Percentiles rank a stretch among this genome's conserved stretches.
These are phyloP conservation scores for Verticillium dahliae DNA, from an alignment of 2,329 filamentous ascomycete species.

Conservation along the genomic window DNA sequence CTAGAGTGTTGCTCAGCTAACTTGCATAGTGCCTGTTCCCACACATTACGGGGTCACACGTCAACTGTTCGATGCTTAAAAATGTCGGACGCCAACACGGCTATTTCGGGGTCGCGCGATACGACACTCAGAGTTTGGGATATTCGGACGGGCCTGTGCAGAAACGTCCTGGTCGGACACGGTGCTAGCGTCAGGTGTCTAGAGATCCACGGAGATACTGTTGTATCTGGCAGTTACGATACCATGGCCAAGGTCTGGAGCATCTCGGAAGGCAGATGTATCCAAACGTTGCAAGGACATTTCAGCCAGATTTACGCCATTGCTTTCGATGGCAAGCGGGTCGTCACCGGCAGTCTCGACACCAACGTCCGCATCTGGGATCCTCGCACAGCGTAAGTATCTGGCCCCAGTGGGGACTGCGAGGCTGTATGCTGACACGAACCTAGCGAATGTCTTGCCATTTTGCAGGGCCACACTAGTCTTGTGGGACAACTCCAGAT, in stretches of 20 bases:
- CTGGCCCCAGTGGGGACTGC: background rate
- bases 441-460: slow-evolving; percentile 70
- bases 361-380: slow-evolving; percentile 98
- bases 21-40: slow-evolving; percentile 56
- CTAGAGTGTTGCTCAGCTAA: background rate
- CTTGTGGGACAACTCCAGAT: slow-evolving; percentile 95
- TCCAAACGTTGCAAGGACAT: slow-evolving; percentile 85
- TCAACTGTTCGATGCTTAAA: slow-evolving; percentile 95
- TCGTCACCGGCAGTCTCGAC: slow-evolving; percentile 92
- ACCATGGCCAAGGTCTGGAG: slow-evolving; percentile 97
- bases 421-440: slow-evolving; percentile 20
- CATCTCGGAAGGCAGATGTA: slow-evolving; percentile 88
- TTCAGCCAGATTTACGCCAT: slow-evolving; percentile 99
- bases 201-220: slow-evolving; percentile 91
- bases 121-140: slow-evolving; percentile 96
- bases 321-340: slow-evolving; percentile 87
- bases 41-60: slow-evolving; percentile 87
- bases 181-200: slow-evolving; percentile 93
- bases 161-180: slow-evolving; percentile 87
- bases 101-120: slow-evolving; percentile 93
- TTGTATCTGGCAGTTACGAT: slow-evolving; percentile 98
- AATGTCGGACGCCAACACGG: slow-evolving; percentile 91
- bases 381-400: slow-evolving; percentile 69
- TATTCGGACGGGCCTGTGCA: slow-evolving; percentile 78
- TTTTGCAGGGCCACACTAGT: slow-evolving; percentile 93